These are phyloP conservation scores for Nakazawaea anatomiae DNA, from an alignment of 805 yeast genomes.

Conservation along the genomic window DNA sequence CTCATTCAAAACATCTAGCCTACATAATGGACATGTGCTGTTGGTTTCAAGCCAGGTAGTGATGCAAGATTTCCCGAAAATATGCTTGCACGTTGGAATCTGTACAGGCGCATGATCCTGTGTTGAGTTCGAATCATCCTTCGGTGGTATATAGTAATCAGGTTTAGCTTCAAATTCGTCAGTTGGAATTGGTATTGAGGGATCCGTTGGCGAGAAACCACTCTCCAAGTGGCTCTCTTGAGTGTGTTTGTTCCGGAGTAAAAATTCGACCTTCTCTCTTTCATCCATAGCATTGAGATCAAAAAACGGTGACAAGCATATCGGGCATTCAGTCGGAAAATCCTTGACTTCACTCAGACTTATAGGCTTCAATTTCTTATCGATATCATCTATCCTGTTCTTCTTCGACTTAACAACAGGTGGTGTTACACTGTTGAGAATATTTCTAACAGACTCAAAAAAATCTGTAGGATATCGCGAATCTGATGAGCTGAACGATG, in stretches of 20 bases:
- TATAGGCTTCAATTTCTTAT: not conserved
- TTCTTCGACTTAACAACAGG: not conserved
- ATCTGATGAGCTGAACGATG: not conserved
- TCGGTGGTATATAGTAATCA: not conserved
- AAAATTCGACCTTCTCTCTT: not conserved
- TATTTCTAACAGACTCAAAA: not conserved
- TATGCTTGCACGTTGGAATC: slow-evolving; percentile 72
- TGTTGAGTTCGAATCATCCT: slow-evolving; percentile 9
- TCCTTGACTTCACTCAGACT: not conserved
- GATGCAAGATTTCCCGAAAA: slow-evolving; percentile 77
- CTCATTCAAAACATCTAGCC: slow-evolving; percentile 39
- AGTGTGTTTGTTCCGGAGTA: not conserved
- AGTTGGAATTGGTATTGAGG: not conserved
- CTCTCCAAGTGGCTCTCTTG: not conserved
- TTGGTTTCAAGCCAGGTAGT: slow-evolving; percentile 70
- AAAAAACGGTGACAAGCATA: not conserved
- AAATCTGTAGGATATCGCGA: not conserved
- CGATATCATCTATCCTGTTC: not conserved
- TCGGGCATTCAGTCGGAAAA: slow-evolving; percentile 1
- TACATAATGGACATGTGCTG: slow-evolving; percentile 80
- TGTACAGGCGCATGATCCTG: slow-evolving; percentile 55
- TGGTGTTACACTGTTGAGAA: not conserved
- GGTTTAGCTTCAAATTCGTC: not conserved
- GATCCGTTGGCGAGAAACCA: not conserved
- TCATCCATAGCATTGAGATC: not conserved